Conservation (phyloP, 2,329 filamentous ascomycete species). For the Aspergillus fumigatus region DNA sequence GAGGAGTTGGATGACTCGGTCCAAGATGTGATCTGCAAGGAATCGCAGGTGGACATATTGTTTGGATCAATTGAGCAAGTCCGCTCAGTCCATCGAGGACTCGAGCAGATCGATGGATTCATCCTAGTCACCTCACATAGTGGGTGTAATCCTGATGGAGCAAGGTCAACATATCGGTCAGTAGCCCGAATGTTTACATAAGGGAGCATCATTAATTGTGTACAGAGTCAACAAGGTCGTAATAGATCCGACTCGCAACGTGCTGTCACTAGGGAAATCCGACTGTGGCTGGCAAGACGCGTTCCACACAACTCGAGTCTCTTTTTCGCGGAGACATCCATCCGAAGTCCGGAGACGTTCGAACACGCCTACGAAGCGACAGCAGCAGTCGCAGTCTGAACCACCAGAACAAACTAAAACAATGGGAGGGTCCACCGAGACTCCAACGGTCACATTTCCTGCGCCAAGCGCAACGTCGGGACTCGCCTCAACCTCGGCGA, state of each 20-base stretch:
- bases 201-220: neutral
- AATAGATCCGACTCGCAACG: slow-evolving; percentile 2
- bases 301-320: slow-evolving; percentile 11
- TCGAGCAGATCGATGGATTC: slow-evolving; percentile 8
- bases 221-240: slow-evolving; percentile 1
- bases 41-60: neutral
- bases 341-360: slow-evolving; percentile 6
- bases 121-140: slow-evolving; percentile 16
- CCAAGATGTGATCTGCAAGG: neutral
- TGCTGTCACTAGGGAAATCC: slow-evolving; percentile 7
- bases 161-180: slow-evolving; percentile 16
- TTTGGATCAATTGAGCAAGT: neutral
- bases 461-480: neutral
- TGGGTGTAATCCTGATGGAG: slow-evolving; percentile 15
- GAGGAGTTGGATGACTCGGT: slow-evolving; percentile 11
- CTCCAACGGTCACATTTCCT: neutral
- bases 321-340: slow-evolving; percentile 11
- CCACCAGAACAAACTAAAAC: neutral
- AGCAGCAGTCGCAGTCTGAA: neutral
- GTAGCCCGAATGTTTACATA: neutral
- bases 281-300: slow-evolving; percentile 14
- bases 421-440: neutral
- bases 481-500: slow-evolving; percentile 1
- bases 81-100: slow-evolving; percentile 3
- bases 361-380: neutral